Percentiles rank a stretch among this genome's conserved stretches.
These are phyloP conservation scores for Elsinoe arachidis DNA, from an alignment of 2,329 filamentous ascomycete species.

Conservation along the genomic window DNA sequence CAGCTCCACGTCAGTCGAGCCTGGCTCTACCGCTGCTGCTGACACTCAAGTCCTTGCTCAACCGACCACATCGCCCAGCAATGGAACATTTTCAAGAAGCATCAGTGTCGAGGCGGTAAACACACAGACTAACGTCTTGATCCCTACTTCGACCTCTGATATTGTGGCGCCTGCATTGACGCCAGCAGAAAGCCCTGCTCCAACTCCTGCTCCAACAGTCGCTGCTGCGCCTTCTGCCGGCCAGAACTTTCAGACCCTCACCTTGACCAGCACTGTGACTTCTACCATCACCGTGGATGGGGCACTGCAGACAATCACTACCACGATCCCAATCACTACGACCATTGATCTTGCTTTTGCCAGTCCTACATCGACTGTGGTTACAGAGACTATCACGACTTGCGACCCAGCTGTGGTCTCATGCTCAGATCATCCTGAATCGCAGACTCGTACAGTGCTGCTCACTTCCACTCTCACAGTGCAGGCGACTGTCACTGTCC, in stretches of 20 bases:
- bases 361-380: background rate
- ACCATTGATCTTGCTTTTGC: background rate
- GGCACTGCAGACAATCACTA: background rate
- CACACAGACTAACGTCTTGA: background rate
- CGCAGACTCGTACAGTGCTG: background rate
- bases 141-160: background rate
- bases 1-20: background rate
- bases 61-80: background rate
- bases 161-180: background rate
- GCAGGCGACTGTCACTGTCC: conserved; percentile 5
- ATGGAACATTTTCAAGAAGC: background rate
- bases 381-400: background rate
- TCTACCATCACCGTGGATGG: conserved; percentile 1
- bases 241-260: conserved; percentile 1
- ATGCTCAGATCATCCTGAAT: background rate
- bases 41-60: background rate
- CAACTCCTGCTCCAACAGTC: conserved; percentile 13
- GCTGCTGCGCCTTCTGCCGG: background rate
- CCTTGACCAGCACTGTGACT: background rate
- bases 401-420: conserved; percentile 1
- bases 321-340: background rate
- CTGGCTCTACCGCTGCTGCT: background rate
- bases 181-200: conserved; percentile 6
- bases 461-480: conserved; percentile 3
- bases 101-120: background rate